Conservation (phyloP, 305 asterid genomes). For the Stenogyne calaminthoides region DNA sequence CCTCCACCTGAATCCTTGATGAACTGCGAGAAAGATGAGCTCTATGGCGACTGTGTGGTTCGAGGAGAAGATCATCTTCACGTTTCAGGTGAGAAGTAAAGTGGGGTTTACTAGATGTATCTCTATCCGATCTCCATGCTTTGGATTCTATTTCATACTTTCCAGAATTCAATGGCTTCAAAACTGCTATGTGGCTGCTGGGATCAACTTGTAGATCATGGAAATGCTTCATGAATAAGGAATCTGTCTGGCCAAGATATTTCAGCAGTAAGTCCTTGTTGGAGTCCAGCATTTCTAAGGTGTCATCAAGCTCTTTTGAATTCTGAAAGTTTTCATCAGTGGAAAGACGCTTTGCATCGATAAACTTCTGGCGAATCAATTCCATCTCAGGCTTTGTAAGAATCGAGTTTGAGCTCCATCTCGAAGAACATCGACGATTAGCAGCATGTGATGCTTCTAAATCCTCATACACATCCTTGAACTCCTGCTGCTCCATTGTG, state of each 20-base stretch:
- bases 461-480: slow-evolving; percentile 89
- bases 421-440: slow-evolving; percentile 61
- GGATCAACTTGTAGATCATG: slow-evolving; percentile 47
- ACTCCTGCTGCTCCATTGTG: slow-evolving; percentile 57
- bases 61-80: slow-evolving; percentile 74
- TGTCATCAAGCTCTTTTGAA: slow-evolving; percentile 54
- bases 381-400: slow-evolving; percentile 62
- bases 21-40: slow-evolving; percentile 43
- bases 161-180: slow-evolving; percentile 53
- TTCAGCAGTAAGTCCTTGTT: slow-evolving; percentile 51
- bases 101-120: slow-evolving; percentile 37
- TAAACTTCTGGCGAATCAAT: slow-evolving; percentile 56
- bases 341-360: slow-evolving; percentile 52
- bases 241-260: slow-evolving; percentile 58
- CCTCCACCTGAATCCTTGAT: slow-evolving; percentile 45
- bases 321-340: slow-evolving; percentile 49
- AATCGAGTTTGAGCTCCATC: slow-evolving; percentile 58
- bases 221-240: slow-evolving; percentile 51
- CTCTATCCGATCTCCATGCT: slow-evolving; percentile 51
- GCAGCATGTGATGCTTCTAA: slow-evolving; percentile 77
- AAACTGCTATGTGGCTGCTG: slow-evolving; percentile 52
- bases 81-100: slow-evolving; percentile 53
- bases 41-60: slow-evolving; percentile 46
- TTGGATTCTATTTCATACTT: slow-evolving; percentile 51
- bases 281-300: slow-evolving; percentile 59